Conservation (phyloP, 306 rosid genomes). For the Senna siamea region DNA sequence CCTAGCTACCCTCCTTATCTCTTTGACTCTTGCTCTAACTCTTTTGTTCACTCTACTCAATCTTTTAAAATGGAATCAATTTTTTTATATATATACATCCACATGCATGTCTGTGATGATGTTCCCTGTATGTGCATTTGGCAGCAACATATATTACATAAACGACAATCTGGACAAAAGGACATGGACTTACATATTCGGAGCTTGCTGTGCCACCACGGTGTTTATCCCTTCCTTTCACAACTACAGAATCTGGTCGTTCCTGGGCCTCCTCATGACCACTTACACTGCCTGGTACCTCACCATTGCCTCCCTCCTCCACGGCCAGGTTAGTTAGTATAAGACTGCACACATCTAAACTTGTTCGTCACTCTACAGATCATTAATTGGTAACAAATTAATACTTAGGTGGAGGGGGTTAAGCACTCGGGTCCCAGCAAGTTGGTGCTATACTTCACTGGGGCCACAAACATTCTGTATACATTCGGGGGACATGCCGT, state of each 20-base stretch:
- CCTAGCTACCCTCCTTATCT: too few relatives aligned
- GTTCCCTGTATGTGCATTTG: neutral
- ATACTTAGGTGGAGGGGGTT: slow-evolving; percentile 88
- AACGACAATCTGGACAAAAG: slow-evolving; percentile 84
- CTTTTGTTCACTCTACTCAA: too few relatives aligned
- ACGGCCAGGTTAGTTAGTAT: slow-evolving; percentile 92
- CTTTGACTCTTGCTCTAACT: too few relatives aligned
- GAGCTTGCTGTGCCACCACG: slow-evolving; percentile 91
- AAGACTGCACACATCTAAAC: too few relatives aligned
- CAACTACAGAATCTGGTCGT: slow-evolving; percentile 89
- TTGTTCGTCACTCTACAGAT: too few relatives aligned
- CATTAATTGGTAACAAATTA: too few relatives aligned
- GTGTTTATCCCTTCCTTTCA: slow-evolving; percentile 77
- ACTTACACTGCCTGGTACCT: slow-evolving; percentile 95
- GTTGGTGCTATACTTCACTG: slow-evolving; percentile 80
- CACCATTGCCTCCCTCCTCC: slow-evolving; percentile 69
- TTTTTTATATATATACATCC: too few relatives aligned
- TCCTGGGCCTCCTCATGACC: slow-evolving; percentile 82
- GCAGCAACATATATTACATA: slow-evolving; percentile 85
- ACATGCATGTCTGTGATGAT: neutral
- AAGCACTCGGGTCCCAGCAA: slow-evolving; percentile 84
- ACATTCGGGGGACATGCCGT: slow-evolving; percentile 94
- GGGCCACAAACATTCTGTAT: slow-evolving; percentile 93
- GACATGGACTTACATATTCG: slow-evolving; percentile 88
- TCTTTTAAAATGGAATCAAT: too few relatives aligned